phyloP scores from a whole-genome alignment of 1,284 basidiomycete genomes.

The Ustilago curta region DNA sequence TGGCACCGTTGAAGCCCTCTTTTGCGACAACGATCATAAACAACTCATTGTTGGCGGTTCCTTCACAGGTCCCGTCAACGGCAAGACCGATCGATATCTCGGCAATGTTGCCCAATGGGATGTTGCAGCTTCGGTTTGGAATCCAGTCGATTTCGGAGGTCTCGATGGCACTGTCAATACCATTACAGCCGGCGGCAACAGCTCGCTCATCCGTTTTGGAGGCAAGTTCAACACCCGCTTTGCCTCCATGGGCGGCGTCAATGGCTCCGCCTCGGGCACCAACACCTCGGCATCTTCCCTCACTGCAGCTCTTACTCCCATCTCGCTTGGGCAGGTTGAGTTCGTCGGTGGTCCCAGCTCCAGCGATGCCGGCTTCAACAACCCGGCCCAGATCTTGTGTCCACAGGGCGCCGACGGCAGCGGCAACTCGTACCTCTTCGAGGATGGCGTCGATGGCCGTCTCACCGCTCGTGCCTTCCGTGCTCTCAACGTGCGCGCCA shows the following conservation, averaged over 20 bases:
- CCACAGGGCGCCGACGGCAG: conserved; percentile 82
- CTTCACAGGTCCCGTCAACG: conserved; percentile 73
- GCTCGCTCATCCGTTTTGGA: conserved; percentile 82
- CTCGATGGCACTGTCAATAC: conserved; percentile 82
- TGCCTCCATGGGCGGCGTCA: conserved; percentile 73
- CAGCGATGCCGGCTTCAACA: conserved; percentile 75
- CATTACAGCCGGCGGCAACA: conserved; percentile 81
- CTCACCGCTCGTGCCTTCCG: conserved; percentile 79
- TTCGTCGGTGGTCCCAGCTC: conserved; percentile 81
- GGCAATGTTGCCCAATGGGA: conserved; percentile 85
- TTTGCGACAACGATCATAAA: conserved; percentile 79
- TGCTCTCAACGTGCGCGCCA: conserved; percentile 79
- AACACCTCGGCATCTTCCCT: conserved; percentile 72
- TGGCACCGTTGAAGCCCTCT: conserved; percentile 80
- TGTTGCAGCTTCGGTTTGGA: conserved; percentile 77
- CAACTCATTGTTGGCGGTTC: conserved; percentile 87
- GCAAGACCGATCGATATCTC: conserved; percentile 67
- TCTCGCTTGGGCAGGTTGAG: conserved; percentile 72
- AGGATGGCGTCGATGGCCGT: conserved; percentile 79
- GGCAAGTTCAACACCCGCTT: conserved; percentile 77
- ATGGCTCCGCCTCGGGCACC: conserved; percentile 57
- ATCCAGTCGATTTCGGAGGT: conserved; percentile 82
- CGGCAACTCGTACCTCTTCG: conserved; percentile 84
- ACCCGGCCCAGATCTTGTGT: conserved; percentile 84
- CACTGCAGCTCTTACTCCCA: conserved; percentile 66